These are phyloP conservation scores for Penicillium nordicum DNA, from an alignment of 2,329 filamentous ascomycete species.

Conservation along the genomic window DNA sequence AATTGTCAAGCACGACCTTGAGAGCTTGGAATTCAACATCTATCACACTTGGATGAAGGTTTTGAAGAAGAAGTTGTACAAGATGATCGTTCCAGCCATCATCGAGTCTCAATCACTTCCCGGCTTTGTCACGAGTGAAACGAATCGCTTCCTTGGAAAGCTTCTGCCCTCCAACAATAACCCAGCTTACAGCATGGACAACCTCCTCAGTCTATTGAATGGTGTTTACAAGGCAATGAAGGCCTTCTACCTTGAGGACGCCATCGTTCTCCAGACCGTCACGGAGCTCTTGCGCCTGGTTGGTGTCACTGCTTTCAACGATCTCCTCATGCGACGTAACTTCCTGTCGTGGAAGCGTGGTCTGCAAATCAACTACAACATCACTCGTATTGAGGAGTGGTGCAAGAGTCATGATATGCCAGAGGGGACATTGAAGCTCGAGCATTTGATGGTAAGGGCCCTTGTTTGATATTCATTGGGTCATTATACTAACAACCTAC, in stretches of 20 bases:
- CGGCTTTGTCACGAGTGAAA: constrained; percentile 98
- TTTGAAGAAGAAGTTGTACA: constrained; percentile 96
- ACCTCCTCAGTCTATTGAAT: constrained; percentile 90
- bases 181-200: constrained; percentile 99
- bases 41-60: constrained; percentile 99
- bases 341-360: constrained; percentile 99
- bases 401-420: constrained; percentile 99
- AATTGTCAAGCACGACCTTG: constrained; percentile 98
- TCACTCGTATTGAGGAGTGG: constrained; percentile 98
- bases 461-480: neutral
- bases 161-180: constrained; percentile 83
- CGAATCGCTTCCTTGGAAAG: constrained; percentile 96
- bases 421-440: constrained; percentile 91
- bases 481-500: constrained; percentile 11
- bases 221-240: constrained; percentile 99
- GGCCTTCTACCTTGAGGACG: constrained; percentile 93
- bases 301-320: constrained; percentile 97
- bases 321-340: constrained; percentile 93
- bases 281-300: constrained; percentile 91
- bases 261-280: constrained; percentile 91
- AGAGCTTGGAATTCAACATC: constrained; percentile 99
- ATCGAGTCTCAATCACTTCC: constrained; percentile 98
- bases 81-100: constrained; percentile 99
- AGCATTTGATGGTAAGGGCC: constrained; percentile 83
- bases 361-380: constrained; percentile 99